phyloP scores from a whole-genome alignment of 2,329 filamentous ascomycete species.

The Fusarium tupiense region DNA sequence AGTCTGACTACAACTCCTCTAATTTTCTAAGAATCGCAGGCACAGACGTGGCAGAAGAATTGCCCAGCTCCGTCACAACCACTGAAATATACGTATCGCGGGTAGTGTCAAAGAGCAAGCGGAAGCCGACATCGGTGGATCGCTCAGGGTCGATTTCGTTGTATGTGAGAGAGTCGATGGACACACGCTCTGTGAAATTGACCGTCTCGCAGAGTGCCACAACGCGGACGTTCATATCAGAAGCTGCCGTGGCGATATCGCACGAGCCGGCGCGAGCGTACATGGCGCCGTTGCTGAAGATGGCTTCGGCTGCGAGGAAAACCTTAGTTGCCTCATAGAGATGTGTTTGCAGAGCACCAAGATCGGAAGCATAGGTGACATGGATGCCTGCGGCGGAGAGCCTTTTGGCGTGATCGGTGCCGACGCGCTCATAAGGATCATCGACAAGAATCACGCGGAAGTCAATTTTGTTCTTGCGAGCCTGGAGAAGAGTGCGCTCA shows the following conservation, averaged over 20 bases:
- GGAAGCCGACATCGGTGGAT: constrained; percentile 64
- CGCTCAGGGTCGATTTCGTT: constrained; percentile 88
- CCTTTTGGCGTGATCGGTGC: constrained; percentile 71
- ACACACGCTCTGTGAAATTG: constrained; percentile 89
- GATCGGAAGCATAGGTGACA: constrained; percentile 81
- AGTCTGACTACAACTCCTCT: constrained; percentile 60
- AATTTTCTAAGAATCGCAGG: constrained; percentile 69
- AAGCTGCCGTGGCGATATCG: constrained; percentile 84
- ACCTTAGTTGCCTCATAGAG: constrained; percentile 76
- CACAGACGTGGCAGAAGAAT: constrained; percentile 85
- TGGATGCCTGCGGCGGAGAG: constrained; percentile 75
- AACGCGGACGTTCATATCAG: constrained; percentile 79
- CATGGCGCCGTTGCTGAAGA: constrained; percentile 93
- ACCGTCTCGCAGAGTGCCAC: constrained; percentile 93
- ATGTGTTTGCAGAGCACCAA: constrained; percentile 79
- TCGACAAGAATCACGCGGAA: constrained; percentile 91
- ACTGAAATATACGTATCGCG: constrained; percentile 86
- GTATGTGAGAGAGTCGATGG: constrained; percentile 89
- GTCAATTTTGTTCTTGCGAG: constrained; percentile 73
- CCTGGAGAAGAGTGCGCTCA: constrained; percentile 80
- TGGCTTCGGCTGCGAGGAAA: constrained; percentile 89
- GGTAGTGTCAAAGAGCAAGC: constrained; percentile 91
- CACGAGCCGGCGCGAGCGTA: constrained; percentile 90
- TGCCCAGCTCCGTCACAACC: constrained; percentile 91
- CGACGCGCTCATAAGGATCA: constrained; percentile 64